Conservation (phyloP, 202 grass and related monocot genomes). For the Panicum virgatum region DNA sequence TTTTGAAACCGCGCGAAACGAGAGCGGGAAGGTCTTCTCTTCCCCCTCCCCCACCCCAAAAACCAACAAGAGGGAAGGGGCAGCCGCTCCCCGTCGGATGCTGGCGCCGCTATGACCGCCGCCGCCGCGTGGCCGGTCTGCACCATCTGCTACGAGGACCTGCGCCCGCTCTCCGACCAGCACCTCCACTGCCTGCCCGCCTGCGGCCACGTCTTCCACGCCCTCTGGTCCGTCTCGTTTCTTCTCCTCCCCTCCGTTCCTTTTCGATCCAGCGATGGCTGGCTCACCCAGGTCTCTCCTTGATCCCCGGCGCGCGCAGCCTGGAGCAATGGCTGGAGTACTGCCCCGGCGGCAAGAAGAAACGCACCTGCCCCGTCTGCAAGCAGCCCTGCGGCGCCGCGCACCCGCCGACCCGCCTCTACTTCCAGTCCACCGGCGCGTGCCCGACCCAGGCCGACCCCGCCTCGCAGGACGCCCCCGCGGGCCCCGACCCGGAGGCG, state of each 20-base stretch:
- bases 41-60: slow-evolving; percentile 6
- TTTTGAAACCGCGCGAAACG: slow-evolving; percentile 27
- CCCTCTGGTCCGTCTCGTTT: slow-evolving; percentile 60
- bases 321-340: slow-evolving; percentile 97
- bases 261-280: not conserved
- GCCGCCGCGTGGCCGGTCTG: slow-evolving; percentile 74
- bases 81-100: slow-evolving; percentile 14
- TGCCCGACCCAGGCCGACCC: slow-evolving; percentile 30
- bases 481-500: slow-evolving; percentile 33
- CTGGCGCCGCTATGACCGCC: slow-evolving; percentile 25
- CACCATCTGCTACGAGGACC: slow-evolving; percentile 96
- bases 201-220: slow-evolving; percentile 98
- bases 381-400: slow-evolving; percentile 67
- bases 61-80: slow-evolving; percentile 11
- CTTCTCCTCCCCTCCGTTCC: not conserved
- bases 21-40: slow-evolving; percentile 20
- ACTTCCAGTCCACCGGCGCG: slow-evolving; percentile 74
- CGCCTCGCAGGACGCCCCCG: slow-evolving; percentile 1
- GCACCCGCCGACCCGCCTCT: slow-evolving; percentile 71
- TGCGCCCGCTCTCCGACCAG: slow-evolving; percentile 70
- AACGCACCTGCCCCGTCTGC: slow-evolving; percentile 83
- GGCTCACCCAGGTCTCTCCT: not conserved
- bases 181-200: slow-evolving; percentile 74
- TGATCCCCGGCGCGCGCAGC: slow-evolving; percentile 30
- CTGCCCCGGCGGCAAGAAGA: slow-evolving; percentile 79